Evolutionary conservation across 139 green algal genomes (phyloP).

Genomic region (Axilococcus clingmanii): DNA sequence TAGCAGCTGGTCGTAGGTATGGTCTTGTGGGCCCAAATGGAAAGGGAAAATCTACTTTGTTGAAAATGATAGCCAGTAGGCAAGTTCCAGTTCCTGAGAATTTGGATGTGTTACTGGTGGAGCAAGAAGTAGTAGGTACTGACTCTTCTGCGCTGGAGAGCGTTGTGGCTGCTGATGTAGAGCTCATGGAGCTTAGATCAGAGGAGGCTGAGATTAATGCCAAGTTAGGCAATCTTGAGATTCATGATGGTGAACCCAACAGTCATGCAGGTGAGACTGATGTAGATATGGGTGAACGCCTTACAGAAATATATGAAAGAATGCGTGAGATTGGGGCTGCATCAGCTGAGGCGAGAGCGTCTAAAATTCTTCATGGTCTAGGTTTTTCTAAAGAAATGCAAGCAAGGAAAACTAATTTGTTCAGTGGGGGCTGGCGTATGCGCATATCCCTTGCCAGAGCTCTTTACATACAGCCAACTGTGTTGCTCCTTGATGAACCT

Average conservation of each 20-base stretch:
- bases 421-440: conserved; percentile 96
- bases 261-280: conserved; percentile 26
- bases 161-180: conserved; percentile 88
- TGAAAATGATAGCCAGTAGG: conserved; percentile 85
- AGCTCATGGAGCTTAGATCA: conserved; percentile 82
- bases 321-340: conserved; percentile 71
- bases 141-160: conserved; percentile 51
- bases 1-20: conserved; percentile 76
- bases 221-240: conserved; percentile 30
- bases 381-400: conserved; percentile 85
- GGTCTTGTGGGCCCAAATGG: conserved; percentile 79
- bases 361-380: conserved; percentile 96
- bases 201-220: conserved; percentile 69
- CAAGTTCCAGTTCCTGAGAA: conserved; percentile 90
- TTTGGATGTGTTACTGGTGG: conserved; percentile 98
- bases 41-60: conserved; percentile 95
- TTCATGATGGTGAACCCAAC: conserved; percentile 20
- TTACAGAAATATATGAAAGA: conserved; percentile 89
- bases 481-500: conserved; percentile 97
- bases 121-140: conserved; percentile 91
- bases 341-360: conserved; percentile 82
- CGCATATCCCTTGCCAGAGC: conserved; percentile 96
- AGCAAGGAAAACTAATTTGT: conserved; percentile 50
- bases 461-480: conserved; percentile 96
- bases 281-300: conserved; percentile 30